Conservation (phyloP, 2,329 filamentous ascomycete species). For the Conoideocrella luteorostrata region DNA sequence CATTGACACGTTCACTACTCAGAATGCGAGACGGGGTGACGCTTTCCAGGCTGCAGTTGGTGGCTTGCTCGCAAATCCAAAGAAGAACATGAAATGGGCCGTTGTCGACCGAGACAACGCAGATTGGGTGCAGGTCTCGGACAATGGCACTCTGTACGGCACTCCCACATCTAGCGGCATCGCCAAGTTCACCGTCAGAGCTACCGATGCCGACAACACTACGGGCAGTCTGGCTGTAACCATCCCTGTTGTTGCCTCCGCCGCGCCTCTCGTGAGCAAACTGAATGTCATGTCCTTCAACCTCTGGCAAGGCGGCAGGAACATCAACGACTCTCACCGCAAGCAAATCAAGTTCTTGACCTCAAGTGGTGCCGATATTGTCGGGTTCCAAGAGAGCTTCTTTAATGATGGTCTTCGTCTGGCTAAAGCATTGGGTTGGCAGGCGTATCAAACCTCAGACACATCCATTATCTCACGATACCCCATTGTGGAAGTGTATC, state of each 20-base stretch:
- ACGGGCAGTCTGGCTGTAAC: constrained; percentile 20
- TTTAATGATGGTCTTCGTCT: constrained; percentile 24
- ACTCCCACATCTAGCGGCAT: constrained; percentile 19
- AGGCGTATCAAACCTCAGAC: constrained; percentile 26
- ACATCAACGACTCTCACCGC: constrained; percentile 28
- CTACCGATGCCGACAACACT: constrained; percentile 18
- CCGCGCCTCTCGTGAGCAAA: constrained; percentile 23
- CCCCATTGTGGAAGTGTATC: constrained; percentile 24
- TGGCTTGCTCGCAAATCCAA: constrained; percentile 26
- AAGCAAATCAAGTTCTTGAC: constrained; percentile 32
- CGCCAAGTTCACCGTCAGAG: constrained; percentile 21
- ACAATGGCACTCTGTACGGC: constrained; percentile 29
- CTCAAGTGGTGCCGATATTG: constrained; percentile 24
- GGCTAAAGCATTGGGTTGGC: constrained; percentile 31
- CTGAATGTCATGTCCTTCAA: constrained; percentile 32
- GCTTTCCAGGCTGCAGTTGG: constrained; percentile 23
- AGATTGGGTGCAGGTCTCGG: constrained; percentile 26
- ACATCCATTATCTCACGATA: constrained; percentile 30
- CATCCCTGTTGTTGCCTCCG: constrained; percentile 24
- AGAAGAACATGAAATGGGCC: constrained; percentile 9
- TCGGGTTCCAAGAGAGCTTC: constrained; percentile 31
- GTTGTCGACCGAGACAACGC: constrained; percentile 8
- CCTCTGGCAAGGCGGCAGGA: constrained; percentile 32
- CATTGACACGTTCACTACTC: constrained; percentile 21
- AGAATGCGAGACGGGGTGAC: constrained; percentile 29